Evolutionary conservation across 345 rosid genomes (phyloP).

Genomic region (Melaleuca alternifolia): DNA sequence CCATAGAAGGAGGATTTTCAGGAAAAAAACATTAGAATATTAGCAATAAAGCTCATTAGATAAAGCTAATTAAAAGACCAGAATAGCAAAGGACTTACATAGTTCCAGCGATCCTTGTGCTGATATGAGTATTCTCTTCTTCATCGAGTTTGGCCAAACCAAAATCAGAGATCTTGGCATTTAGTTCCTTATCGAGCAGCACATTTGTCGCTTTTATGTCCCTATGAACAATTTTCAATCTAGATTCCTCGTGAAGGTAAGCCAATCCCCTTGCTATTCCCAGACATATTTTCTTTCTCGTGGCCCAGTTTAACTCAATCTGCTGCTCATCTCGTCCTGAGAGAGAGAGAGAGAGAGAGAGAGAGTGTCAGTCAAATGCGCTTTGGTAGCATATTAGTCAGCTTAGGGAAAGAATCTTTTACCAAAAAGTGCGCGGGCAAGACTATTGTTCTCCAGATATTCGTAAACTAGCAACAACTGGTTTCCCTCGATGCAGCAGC

Average conservation of each 20-base stretch:
- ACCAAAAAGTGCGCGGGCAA: slow-evolving; percentile 63
- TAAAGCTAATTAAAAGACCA: not conserved
- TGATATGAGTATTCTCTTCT: slow-evolving; percentile 65
- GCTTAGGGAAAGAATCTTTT: not conserved
- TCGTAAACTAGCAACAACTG: slow-evolving; percentile 50
- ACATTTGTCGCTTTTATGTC: slow-evolving; percentile 70
- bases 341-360: not conserved
- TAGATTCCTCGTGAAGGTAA: slow-evolving; percentile 63
- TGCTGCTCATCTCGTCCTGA: slow-evolving; percentile 32
- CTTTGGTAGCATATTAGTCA: not conserved
- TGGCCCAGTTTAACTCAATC: slow-evolving; percentile 41
- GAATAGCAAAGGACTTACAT: slow-evolving; percentile 22
- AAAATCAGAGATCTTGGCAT: slow-evolving; percentile 64
- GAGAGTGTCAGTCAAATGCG: not conserved
- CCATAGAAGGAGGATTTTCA: not conserved
- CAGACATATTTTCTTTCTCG: slow-evolving; percentile 39
- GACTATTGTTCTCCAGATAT: slow-evolving; percentile 57
- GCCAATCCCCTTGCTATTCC: slow-evolving; percentile 51
- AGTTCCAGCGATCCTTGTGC: slow-evolving; percentile 68
- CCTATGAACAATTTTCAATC: slow-evolving; percentile 63
- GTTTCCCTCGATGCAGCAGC: slow-evolving; percentile 62
- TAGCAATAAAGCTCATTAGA: not conserved
- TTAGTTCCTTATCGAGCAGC: slow-evolving; percentile 47
- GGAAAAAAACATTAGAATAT: not conserved
- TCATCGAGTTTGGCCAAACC: slow-evolving; percentile 71